A percentile compares a stretch with the other conserved stretches of the same genome.
Conservation (phyloP, 768 basidiomycete genomes). For the Sarcodon sp. region DNA sequence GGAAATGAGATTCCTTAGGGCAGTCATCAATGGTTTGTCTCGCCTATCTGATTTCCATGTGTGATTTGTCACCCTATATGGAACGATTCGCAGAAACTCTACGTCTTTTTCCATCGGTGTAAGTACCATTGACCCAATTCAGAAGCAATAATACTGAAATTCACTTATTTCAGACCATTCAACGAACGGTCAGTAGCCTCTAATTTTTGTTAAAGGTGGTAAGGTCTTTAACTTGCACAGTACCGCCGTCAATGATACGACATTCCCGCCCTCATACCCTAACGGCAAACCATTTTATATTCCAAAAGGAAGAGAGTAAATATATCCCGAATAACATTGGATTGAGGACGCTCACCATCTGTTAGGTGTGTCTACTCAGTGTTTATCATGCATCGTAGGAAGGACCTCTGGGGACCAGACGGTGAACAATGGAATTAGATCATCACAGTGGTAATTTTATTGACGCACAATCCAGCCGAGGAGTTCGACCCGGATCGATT, state of each 20-base stretch:
- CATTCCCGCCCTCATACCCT: conserved; percentile 11
- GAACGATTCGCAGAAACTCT: conserved; percentile 12
- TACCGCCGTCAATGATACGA: conserved; percentile 12
- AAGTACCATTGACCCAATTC: conserved; percentile 6
- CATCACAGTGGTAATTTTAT: neutral
- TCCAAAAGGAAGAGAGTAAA: conserved; percentile 24
- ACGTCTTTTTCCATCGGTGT: conserved; percentile 19
- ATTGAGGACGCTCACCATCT: neutral
- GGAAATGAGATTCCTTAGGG: conserved; percentile 20
- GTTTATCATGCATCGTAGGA: conserved; percentile 21
- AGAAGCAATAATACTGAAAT: neutral
- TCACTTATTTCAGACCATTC: conserved; percentile 15
- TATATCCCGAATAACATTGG: neutral
- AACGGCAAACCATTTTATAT: conserved; percentile 38
- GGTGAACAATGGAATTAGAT: conserved; percentile 9
- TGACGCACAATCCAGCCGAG: conserved; percentile 22
- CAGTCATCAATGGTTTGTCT: conserved; percentile 21
- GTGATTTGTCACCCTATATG: neutral
- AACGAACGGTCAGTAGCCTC: conserved; percentile 16
- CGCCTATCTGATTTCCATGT: neutral
- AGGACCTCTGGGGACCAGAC: conserved; percentile 45
- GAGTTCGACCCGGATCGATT: conserved; percentile 58
- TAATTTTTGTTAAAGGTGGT: neutral
- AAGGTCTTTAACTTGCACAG: conserved; percentile 3
- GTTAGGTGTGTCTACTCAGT: conserved; percentile 17